Base-by-base conservation (phyloP, 2,329 filamentous ascomycete genomes). In the Apiospora sp. region DNA sequence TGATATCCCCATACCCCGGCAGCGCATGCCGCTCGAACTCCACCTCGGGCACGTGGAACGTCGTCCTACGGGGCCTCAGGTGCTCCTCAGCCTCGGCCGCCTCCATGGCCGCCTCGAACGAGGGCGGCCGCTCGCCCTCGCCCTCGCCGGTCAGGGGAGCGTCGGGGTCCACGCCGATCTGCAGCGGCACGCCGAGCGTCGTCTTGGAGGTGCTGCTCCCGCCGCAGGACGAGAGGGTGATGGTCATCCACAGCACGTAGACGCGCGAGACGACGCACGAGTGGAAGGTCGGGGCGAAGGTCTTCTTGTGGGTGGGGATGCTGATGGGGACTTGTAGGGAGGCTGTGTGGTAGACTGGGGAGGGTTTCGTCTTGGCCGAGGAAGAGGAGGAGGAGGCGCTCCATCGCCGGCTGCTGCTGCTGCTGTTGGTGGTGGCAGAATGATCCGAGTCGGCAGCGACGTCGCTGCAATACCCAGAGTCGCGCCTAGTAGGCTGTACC, bases 201-300 rank as follows among this genome's bases (percentile, higher is more conserved):
- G 89, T 19, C 44, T 34, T 49, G 44, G 37, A 75, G 69, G 81
- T 83, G 4, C 82, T 84, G 76, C 82, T 85, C 71, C 82, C 80
- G 10, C 85, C 81, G 22, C 83, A 85, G 3, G 83, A 81, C 7
- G 76, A 73, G 13, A 84, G 70, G 8, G 81, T 82, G 7, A 90
- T 77, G 19, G 81, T 80, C 58, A 87, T 76, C 75, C 86, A 84
- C 43, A 90, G 77, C 5, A 86, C 83, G 79, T 91, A 91, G n/a
- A 85, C 84, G 37, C 89, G 86, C 10, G 87, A 87, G 49, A 84
- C 82, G 78, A 90, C 86, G 81, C 89, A 91, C 12, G 86, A 87
- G 81, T 90, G 87, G 77, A 90, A 91, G 6, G 87, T 87, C 0
- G 89, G 89, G 30, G 90, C 74, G 75, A 90, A 88, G 12, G 85